phyloP scores from a whole-genome alignment of 2,329 filamentous ascomycete genomes.

The Penicillium sp. region DNA sequence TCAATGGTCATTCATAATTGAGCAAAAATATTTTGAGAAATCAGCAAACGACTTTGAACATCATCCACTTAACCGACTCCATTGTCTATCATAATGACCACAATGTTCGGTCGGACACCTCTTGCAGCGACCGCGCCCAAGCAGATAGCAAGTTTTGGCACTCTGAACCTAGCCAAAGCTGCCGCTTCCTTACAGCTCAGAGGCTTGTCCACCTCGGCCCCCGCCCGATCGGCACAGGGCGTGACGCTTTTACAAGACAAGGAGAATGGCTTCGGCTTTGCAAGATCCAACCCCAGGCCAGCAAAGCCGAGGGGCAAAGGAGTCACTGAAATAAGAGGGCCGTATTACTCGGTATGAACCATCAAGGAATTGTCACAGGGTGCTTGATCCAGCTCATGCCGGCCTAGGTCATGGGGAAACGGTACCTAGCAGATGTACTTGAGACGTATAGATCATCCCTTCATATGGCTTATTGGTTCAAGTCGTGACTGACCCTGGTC shows the following conservation, averaged over 20 bases:
- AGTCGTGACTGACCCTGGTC: neutral
- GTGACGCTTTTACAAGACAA: slow-evolving; percentile 49
- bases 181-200: slow-evolving; percentile 8
- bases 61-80: neutral
- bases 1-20: neutral
- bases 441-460: slow-evolving; percentile 44
- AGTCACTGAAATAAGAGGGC: slow-evolving; percentile 56
- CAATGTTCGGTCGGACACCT: slow-evolving; percentile 10
- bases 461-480: neutral
- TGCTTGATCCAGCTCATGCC: neutral
- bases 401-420: slow-evolving; percentile 49
- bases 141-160: slow-evolving; percentile 2
- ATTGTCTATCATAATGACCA: neutral
- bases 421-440: slow-evolving; percentile 53
- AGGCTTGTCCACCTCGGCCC: slow-evolving; percentile 19
- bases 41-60: neutral
- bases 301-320: slow-evolving; percentile 50
- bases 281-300: slow-evolving; percentile 49
- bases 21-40: too few species aligned
- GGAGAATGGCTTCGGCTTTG: slow-evolving; percentile 51
- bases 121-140: slow-evolving; percentile 4
- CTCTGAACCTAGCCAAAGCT: slow-evolving; percentile 9
- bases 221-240: slow-evolving; percentile 13
- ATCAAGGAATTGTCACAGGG: too few species aligned
- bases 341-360: slow-evolving; percentile 50